Percentiles rank a stretch among this genome's conserved stretches.
Evolutionary conservation across 768 basidiomycete genomes (phyloP).

Genomic region (Phanerochaete carnosa): DNA sequence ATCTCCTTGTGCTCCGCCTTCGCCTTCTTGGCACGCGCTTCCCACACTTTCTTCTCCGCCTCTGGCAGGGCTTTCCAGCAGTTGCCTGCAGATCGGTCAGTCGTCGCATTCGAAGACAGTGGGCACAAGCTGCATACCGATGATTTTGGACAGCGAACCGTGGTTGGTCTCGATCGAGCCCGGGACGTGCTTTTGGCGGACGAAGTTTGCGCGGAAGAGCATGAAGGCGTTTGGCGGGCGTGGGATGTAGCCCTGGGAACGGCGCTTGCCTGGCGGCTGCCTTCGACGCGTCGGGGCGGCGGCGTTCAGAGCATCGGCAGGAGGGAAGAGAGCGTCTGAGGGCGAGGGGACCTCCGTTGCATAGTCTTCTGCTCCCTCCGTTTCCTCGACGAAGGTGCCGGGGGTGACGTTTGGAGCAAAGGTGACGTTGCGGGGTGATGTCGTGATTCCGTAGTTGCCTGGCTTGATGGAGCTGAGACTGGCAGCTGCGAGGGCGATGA

Average conservation of each 20-base stretch:
- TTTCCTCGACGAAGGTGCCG: constrained; percentile 39
- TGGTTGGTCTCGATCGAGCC: constrained; percentile 50
- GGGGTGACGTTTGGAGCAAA: constrained; percentile 66
- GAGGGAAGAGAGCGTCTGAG: constrained; percentile 49
- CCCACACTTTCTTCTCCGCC: constrained; percentile 72
- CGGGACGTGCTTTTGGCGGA: constrained; percentile 45
- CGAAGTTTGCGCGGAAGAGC: constrained; percentile 70
- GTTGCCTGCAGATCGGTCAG: constrained; percentile 29
- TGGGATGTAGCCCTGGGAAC: constrained; percentile 64
- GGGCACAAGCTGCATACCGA: constrained; percentile 23
- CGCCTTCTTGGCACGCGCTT: constrained; percentile 65
- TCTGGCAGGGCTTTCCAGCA: constrained; percentile 69
- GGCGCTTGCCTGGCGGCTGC: constrained; percentile 58
- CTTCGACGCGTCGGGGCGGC: constrained; percentile 43
- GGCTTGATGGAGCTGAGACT: constrained; percentile 44
- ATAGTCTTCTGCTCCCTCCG: constrained; percentile 31
- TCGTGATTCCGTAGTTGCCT: constrained; percentile 48
- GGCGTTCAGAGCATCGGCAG: constrained; percentile 36
- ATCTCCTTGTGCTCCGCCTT: constrained; percentile 68
- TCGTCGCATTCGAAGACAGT: neutral
- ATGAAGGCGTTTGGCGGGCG: constrained; percentile 89
- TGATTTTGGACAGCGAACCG: constrained; percentile 47
- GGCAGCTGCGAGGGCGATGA: constrained; percentile 8
- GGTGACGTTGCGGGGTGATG: constrained; percentile 43
- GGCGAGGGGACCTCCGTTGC: constrained; percentile 31